These are phyloP conservation scores for Copromyces sp. DNA, from an alignment of 495 filamentous ascomycete genomes.

Conservation along the genomic window DNA sequence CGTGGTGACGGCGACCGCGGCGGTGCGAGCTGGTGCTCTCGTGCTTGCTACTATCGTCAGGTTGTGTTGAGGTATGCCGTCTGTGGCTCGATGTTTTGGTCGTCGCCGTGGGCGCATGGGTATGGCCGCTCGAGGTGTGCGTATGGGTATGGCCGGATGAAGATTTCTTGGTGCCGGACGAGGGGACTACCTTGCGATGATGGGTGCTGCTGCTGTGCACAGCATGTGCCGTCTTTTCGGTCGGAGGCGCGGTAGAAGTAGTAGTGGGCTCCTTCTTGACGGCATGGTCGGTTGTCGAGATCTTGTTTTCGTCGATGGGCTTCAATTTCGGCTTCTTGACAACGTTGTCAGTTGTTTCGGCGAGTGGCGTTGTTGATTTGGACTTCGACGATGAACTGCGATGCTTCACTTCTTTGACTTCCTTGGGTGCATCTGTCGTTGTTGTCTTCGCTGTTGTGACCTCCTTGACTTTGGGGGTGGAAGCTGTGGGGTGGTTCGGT, in stretches of 20 bases:
- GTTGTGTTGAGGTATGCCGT: neutral
- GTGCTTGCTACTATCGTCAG: neutral
- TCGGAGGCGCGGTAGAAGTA: neutral
- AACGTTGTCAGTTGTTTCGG: conserved; percentile 1
- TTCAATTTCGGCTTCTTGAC: neutral
- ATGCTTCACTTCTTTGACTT: neutral
- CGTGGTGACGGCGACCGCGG: neutral
- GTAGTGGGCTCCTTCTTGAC: neutral
- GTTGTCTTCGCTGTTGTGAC: neutral
- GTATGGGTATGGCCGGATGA: neutral
- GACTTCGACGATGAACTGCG: neutral
- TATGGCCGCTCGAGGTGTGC: neutral
- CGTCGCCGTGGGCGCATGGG: neutral
- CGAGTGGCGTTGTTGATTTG: neutral
- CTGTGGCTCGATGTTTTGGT: neutral
- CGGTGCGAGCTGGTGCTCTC: conserved; percentile 1
- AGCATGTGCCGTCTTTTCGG: neutral
- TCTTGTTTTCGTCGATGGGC: neutral
- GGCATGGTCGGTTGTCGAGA: neutral
- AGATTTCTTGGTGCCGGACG: neutral
- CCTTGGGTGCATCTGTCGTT: neutral
- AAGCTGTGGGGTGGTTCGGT: neutral
- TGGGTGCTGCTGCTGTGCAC: neutral
- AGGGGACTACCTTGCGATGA: conserved; percentile 1
- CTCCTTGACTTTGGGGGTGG: neutral